Evolutionary conservation across 495 filamentous ascomycete genomes (phyloP), one percentile per base, ranked within the genome.

Genomic region (Penicillium alfredii): DNA sequence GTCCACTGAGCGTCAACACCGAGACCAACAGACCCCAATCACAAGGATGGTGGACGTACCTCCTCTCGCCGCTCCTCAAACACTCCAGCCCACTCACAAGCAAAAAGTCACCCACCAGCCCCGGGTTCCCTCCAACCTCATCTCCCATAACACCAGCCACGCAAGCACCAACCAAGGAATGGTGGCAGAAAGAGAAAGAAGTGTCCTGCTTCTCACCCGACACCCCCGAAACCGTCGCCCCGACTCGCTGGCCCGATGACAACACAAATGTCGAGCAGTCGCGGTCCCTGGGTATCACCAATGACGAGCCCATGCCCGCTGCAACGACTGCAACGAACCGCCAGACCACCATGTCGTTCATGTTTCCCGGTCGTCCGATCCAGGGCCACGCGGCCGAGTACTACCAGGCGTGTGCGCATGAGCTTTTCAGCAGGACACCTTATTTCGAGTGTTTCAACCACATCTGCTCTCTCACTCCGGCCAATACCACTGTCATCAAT

Each of bases 41-140:
- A 3, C 72, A 76, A 22, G 86, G 86, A 8, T 95, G 88, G 88
- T 95, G 88, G 88, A 88, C 85, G 42, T 73, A 82, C 40, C 73
- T 94, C 26, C 80, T 81, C 2, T 88, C 87, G 1, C 88, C 88
- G 0, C 81, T 94, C 37, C 50, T 78, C 25, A 61, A 68, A 12
- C 53, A 64, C 4, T 65, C 67, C 8, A 69, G 59, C 42, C 63
- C 66, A 5, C 24, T 55, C 1, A 44, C 48, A 6, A 51, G 54
- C 23, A 40, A 49, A 7, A 58, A 42, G 29, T 60, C 55, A n/a
- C 55, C 56, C 3, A 30, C 51, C 3, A 53, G 53, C 18, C 49
- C 58, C 3, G 50, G 16, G 22, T 60, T 33, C 56, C 69, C 16
- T 45, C 53, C 10, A 18, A 64, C 28, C 58, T 61, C 14, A 38